Evolutionary conservation across 1,139 yeast species (phyloP).

Genomic region (Candida sp.): DNA sequence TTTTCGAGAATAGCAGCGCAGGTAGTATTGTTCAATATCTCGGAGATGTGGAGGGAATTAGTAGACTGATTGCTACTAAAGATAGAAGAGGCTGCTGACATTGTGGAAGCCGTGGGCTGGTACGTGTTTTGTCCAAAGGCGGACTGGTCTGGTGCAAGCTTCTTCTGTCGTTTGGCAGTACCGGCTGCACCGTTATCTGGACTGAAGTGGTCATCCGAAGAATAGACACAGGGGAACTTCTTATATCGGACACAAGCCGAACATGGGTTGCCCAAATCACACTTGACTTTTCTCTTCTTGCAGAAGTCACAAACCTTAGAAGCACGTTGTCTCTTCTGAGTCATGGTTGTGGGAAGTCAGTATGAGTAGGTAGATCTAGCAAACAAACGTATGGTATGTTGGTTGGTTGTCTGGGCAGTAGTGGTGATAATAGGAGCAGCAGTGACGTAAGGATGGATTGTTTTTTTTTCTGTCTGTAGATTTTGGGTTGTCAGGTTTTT

Average conservation of each 20-base stretch:
- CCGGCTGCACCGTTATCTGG: slow-evolving; percentile 3
- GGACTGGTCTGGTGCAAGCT: neutral
- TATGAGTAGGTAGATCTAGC: no score
- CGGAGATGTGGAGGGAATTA: neutral
- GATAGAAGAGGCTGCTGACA: neutral
- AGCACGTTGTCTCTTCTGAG: slow-evolving; percentile 33
- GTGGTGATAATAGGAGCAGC: neutral
- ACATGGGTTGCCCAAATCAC: slow-evolving; percentile 47
- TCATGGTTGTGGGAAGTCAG: slow-evolving; percentile 8
- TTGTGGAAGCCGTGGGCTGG: neutral
- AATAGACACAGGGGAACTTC: slow-evolving; percentile 28
- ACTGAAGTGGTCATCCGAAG: slow-evolving; percentile 5
- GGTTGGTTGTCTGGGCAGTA: neutral
- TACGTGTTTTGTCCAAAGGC: neutral
- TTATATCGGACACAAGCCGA: slow-evolving; percentile 43
- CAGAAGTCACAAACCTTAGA: slow-evolving; percentile 47
- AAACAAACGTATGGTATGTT: neutral
- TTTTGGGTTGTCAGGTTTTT: neutral
- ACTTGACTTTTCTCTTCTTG: slow-evolving; percentile 44
- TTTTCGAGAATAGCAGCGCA: neutral
- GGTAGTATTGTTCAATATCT: neutral
- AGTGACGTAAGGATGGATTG: neutral
- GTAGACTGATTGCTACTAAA: neutral
- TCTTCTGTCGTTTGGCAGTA: neutral
- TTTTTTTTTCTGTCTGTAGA: neutral